A percentile compares a stretch with the other conserved stretches of the same genome.
Evolutionary conservation across 345 rosid species (phyloP).

Genomic region (Melastoma malabathricum): DNA sequence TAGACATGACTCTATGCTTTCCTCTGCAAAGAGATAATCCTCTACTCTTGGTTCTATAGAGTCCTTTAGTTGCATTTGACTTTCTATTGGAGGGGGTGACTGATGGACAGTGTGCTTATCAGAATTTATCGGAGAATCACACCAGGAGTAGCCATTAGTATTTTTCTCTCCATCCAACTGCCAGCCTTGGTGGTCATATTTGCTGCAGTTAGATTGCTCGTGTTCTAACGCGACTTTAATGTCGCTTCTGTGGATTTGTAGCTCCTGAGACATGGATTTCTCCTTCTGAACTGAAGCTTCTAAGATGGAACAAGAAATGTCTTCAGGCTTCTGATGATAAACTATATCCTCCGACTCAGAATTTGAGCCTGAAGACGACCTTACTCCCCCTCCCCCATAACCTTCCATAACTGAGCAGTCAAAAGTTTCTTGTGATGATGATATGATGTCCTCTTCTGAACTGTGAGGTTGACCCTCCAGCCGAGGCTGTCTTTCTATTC

Average conservation of each 20-base stretch:
- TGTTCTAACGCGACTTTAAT: conserved; percentile 16
- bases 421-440: conserved; percentile 68
- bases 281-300: conserved; percentile 18
- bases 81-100: conserved; percentile 16
- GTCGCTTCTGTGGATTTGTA: conserved; percentile 14
- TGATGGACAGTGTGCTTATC: conserved; percentile 14
- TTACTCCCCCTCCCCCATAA: conserved; percentile 9
- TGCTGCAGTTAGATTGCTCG: conserved; percentile 16
- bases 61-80: conserved; percentile 15
- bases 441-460: conserved; percentile 53
- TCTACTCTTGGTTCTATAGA: conserved; percentile 22
- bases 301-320: conserved; percentile 15
- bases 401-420: conserved; percentile 10
- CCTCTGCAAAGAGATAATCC: conserved; percentile 25
- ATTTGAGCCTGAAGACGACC: conserved; percentile 8
- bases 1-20: conserved; percentile 31
- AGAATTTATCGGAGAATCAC: conserved; percentile 19
- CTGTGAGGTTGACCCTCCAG: conserved; percentile 23
- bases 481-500: conserved; percentile 14
- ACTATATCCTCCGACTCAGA: conserved; percentile 8
- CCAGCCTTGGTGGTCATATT: conserved; percentile 18
- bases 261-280: conserved; percentile 29
- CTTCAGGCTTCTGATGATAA: conserved; percentile 20
- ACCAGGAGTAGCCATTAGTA: conserved; percentile 17
- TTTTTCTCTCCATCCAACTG: conserved; percentile 13